Percentiles rank a stretch among this genome's conserved stretches.
Conservation (phyloP, 352 stramenopile genomes). For the Phytophthora cajani region DNA sequence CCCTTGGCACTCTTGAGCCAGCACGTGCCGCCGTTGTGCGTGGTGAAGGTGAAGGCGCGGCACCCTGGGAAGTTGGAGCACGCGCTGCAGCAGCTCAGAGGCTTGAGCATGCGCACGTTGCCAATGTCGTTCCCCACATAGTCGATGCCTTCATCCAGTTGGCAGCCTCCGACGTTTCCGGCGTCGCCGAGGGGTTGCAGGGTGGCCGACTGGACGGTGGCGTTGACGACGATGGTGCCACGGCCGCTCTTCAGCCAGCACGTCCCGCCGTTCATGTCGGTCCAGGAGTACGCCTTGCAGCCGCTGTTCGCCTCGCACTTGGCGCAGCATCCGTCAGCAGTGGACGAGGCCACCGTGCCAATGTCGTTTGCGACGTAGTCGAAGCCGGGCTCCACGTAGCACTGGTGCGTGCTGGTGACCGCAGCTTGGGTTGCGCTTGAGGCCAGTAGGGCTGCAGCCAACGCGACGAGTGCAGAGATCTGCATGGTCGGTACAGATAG, state of each 20-base stretch:
- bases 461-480: not conserved
- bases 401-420: slow-evolving; percentile 26
- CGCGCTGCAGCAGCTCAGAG: slow-evolving; percentile 18
- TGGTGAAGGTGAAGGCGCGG: slow-evolving; percentile 48
- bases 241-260: slow-evolving; percentile 67
- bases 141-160: slow-evolving; percentile 25
- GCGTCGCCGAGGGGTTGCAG: slow-evolving; percentile 11
- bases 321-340: slow-evolving; percentile 22
- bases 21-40: slow-evolving; percentile 31
- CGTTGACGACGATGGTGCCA: slow-evolving; percentile 23
- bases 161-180: slow-evolving; percentile 12
- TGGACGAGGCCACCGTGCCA: slow-evolving; percentile 15
- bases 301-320: slow-evolving; percentile 25
- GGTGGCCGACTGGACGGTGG: slow-evolving; percentile 19
- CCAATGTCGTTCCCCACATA: slow-evolving; percentile 25
- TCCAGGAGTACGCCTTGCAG: slow-evolving; percentile 56
- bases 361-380: slow-evolving; percentile 43
- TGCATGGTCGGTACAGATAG: slow-evolving; percentile 7
- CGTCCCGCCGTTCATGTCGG: slow-evolving; percentile 47
- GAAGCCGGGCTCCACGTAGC: slow-evolving; percentile 30
- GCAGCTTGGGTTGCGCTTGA: slow-evolving; percentile 7
- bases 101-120: slow-evolving; percentile 20
- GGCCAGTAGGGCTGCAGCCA: not conserved
- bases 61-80: slow-evolving; percentile 35
- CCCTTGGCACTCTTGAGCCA: slow-evolving; percentile 45